Evolutionary conservation across 495 filamentous ascomycete species (phyloP).

Genomic region (Hypoxylon fragiforme): DNA sequence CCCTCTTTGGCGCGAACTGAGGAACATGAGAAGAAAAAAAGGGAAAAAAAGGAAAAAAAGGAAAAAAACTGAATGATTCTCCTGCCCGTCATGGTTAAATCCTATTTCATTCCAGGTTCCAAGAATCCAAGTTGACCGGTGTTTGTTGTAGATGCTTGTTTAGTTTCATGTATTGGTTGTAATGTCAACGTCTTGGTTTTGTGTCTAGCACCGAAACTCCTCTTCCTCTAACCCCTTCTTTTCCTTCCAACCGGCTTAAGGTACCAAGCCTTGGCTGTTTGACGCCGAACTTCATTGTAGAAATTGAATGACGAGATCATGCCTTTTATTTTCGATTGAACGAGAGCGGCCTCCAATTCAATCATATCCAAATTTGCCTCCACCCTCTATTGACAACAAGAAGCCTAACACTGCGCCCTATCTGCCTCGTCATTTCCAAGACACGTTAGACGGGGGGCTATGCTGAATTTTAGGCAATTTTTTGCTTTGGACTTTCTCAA

Average conservation of each 20-base stretch:
- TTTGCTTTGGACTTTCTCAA: background rate
- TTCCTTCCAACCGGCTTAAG: background rate
- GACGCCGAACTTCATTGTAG: background rate
- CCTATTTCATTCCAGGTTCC: too few species aligned
- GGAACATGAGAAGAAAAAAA: constrained; percentile 22
- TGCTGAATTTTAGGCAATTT: constrained; percentile 7
- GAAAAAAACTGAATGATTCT: too few species aligned
- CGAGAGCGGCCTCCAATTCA: constrained; percentile 32
- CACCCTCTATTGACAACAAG: background rate
- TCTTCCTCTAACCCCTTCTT: background rate
- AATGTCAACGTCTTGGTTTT: background rate
- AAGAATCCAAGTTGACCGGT: constrained; percentile 5
- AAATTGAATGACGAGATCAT: background rate
- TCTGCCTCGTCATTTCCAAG: constrained; percentile 6
- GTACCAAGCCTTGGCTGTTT: background rate
- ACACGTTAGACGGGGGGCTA: constrained; percentile 11
- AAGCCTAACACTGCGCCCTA: constrained; percentile 14
- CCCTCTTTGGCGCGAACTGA: constrained; percentile 22
- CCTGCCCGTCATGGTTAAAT: constrained; percentile 7
- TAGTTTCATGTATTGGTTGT: constrained; percentile 10
- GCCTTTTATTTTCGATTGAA: constrained; percentile 5
- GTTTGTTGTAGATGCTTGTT: background rate
- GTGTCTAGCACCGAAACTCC: background rate
- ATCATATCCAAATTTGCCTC: constrained; percentile 20
- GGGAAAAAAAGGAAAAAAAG: too few species aligned